These are phyloP conservation scores for Yamadazyma membranifaciens DNA, from an alignment of 1,139 yeast genomes.

Conservation along the genomic window DNA sequence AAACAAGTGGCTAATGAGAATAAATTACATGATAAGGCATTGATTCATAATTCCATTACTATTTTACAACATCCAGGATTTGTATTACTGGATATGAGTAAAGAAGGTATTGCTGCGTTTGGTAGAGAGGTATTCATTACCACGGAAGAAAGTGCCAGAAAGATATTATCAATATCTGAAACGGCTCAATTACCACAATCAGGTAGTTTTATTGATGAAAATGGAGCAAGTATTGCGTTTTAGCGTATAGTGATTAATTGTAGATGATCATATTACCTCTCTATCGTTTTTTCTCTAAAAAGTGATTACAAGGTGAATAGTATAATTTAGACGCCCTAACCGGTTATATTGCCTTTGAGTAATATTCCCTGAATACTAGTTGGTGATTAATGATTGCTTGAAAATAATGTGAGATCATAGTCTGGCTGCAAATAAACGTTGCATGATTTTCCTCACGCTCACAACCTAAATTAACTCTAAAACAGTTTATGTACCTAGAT, in stretches of 20 bases:
- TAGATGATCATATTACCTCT: too few species aligned
- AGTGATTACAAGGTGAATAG: too few species aligned
- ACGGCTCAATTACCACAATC: background rate
- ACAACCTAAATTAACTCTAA: too few species aligned
- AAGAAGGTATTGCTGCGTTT: constrained; percentile 3
- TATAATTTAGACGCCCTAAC: too few species aligned
- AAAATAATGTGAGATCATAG: too few species aligned
- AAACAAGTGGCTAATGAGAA: constrained; percentile 11
- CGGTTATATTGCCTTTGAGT: too few species aligned
- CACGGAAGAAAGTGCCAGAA: constrained; percentile 7
- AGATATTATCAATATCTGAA: constrained; percentile 1
- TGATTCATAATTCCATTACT: constrained; percentile 8
- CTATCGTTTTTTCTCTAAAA: too few species aligned
- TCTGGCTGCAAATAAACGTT: too few species aligned
- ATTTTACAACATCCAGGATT: constrained; percentile 12
- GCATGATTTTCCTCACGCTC: too few species aligned
- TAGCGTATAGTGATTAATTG: background rate
- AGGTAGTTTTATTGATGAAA: constrained; percentile 3
- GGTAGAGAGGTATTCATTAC: constrained; percentile 4
- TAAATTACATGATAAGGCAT: constrained; percentile 1
- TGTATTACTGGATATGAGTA: constrained; percentile 12
- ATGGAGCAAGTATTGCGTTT: background rate
- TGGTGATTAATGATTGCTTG: too few species aligned
- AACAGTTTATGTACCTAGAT: too few species aligned
- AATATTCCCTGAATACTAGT: too few species aligned